Evolutionary conservation across 495 filamentous ascomycete genomes (phyloP).

Genomic region (Talaromyces thailandensis): DNA sequence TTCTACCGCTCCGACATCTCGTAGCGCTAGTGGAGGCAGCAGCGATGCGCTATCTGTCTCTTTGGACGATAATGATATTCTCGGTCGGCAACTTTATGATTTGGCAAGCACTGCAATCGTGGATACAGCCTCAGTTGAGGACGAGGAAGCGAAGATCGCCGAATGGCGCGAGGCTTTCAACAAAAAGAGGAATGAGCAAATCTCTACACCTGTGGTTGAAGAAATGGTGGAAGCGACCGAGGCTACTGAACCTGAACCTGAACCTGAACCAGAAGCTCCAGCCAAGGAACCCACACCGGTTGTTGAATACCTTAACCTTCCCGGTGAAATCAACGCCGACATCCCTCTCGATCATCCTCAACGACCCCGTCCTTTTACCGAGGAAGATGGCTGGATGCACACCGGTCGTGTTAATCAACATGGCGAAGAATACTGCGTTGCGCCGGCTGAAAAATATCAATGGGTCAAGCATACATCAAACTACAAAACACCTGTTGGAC

Average conservation of each 20-base stretch:
- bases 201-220: not conserved
- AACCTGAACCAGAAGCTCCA: not conserved
- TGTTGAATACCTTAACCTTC: not conserved
- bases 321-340: conserved; percentile 6
- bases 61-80: conserved; percentile 5
- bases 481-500: conserved; percentile 2
- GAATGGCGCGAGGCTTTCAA: conserved; percentile 15
- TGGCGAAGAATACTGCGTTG: conserved; percentile 25
- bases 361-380: conserved; percentile 11
- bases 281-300: not conserved
- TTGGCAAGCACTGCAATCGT: conserved; percentile 17
- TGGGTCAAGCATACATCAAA: conserved; percentile 12
- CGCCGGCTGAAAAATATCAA: conserved; percentile 13
- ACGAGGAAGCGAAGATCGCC: conserved; percentile 1
- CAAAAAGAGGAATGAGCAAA: conserved; percentile 1
- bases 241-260: not conserved
- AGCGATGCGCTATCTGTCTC: not conserved
- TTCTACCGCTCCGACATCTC: not conserved
- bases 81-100: conserved; percentile 19
- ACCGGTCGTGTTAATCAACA: conserved; percentile 25
- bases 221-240: not conserved
- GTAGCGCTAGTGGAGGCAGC: not conserved
- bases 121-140: conserved; percentile 11
- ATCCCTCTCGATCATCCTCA: conserved; percentile 11
- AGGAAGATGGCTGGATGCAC: conserved; percentile 23